phyloP scores from a whole-genome alignment of 2,329 filamentous ascomycete genomes.

The Talaromyces sp. region DNA sequence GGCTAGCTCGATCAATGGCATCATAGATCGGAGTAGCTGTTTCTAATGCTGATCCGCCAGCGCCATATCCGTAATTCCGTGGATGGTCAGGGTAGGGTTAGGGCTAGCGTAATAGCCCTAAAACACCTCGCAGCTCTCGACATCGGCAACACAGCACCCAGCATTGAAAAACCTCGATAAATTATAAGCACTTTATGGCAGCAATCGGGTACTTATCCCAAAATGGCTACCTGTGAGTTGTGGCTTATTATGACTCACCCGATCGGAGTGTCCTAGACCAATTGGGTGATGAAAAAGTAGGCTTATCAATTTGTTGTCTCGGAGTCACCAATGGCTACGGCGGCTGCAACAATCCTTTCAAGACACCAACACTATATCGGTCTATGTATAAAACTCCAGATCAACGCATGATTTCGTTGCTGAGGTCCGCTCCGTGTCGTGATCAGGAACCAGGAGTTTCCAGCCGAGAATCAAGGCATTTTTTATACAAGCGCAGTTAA shows the following conservation, averaged over 20 bases:
- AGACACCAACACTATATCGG: too few relatives aligned
- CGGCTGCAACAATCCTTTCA: not conserved
- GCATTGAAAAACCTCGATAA: not conserved
- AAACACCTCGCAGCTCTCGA: not conserved
- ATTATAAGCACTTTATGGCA: not conserved
- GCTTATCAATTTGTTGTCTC: not conserved
- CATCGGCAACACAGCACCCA: not conserved
- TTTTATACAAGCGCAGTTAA: not conserved
- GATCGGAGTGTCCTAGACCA: not conserved
- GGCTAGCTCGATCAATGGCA: not conserved
- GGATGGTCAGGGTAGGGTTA: not conserved
- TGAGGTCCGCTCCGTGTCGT: not conserved
- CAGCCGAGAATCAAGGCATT: not conserved
- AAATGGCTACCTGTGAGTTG: not conserved
- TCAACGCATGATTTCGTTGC: not conserved
- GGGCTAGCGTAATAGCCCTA: not conserved
- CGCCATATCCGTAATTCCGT: conserved; percentile 5
- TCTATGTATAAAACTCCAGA: too few relatives aligned
- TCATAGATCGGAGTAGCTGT: not conserved
- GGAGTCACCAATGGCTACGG: not conserved
- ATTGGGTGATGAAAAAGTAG: not conserved
- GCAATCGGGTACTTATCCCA: not conserved
- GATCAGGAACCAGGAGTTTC: not conserved
- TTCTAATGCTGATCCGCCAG: not conserved
- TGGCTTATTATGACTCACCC: not conserved